Percentiles rank a stretch among this genome's conserved stretches.
Conservation (phyloP, 2,329 filamentous ascomycete genomes). For the Tolypocladium amazonense region DNA sequence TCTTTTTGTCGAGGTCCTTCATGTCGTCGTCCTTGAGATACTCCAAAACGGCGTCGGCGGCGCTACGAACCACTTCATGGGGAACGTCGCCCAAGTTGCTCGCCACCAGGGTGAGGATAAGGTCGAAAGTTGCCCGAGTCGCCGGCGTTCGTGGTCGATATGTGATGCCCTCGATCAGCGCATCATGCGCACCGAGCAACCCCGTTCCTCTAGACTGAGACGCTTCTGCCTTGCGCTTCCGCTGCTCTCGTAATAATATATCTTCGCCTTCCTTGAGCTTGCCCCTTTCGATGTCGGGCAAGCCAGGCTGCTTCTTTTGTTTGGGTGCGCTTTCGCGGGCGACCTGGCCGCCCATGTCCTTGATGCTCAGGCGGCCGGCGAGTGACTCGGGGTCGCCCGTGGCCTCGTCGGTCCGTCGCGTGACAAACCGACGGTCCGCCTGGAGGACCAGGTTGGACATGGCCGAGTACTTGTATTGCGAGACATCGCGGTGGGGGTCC, state of each 20-base stretch:
- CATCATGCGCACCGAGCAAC: conserved; percentile 73
- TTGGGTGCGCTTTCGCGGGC: conserved; percentile 71
- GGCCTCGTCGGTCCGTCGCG: conserved; percentile 83
- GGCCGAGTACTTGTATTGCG: conserved; percentile 97
- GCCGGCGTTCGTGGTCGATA: conserved; percentile 88
- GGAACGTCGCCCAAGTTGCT: conserved; percentile 85
- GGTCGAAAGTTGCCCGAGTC: conserved; percentile 85
- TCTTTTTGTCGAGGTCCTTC: conserved; percentile 98
- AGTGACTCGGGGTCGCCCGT: conserved; percentile 97
- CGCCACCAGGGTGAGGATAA: conserved; percentile 86
- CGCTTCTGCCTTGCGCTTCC: conserved; percentile 69
- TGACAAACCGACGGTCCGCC: conserved; percentile 93
- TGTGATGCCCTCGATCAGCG: conserved; percentile 79
- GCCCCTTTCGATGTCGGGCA: conserved; percentile 64
- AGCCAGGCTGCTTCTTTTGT: conserved; percentile 61
- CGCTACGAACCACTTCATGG: conserved; percentile 83
- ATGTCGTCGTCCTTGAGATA: conserved; percentile 89
- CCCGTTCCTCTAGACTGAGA: conserved; percentile 60
- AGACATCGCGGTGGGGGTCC: conserved; percentile 70
- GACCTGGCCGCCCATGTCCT: conserved; percentile 85
- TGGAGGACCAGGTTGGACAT: conserved; percentile 99
- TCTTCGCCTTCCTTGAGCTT: conserved; percentile 71
- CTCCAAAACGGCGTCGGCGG: conserved; percentile 84
- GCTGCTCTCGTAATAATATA: conserved; percentile 72
- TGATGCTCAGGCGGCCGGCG: conserved; percentile 84